Base-by-base conservation (phyloP, 345 rosid species). In the Aquilaria yunnanensis region DNA sequence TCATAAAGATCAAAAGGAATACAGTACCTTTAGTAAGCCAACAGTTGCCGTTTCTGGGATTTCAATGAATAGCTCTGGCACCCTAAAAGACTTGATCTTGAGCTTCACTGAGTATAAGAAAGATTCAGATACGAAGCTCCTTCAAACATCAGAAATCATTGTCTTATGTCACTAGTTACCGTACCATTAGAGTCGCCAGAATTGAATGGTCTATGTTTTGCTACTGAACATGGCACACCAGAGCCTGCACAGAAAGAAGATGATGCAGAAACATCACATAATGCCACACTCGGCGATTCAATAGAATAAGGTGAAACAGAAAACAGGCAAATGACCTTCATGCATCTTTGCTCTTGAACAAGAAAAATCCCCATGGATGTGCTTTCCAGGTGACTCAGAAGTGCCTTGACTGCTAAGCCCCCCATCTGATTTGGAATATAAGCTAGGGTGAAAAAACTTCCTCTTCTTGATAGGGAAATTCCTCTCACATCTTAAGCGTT, bases 61-160 rank as follows among this genome's bases (percentile, higher is more conserved):
- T 75, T 91, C 96, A 68, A 94, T 80, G 70, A 87, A 79, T 47
- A 94, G 87, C 77, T 94, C 97, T 5, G 99, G 99, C 70, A 94
- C 96, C 63, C 75, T 77, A 68, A 94, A 91, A 54, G 99, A 94
- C 74, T 89, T 84, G 78, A 94, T 94, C 80, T 90, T 84, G 67
- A 94, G 86, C 76, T 88, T 94, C 83, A 90, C 99, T 90, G 89
- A 51, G 74, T 63, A 72, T 68, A 70, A 49, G 8, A 72, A 57
- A 70, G 73, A 61, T 60, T 64, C 70, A n/a, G 51, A 72, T 9
- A 37, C 74, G 59, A 76, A 73, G 71, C 70, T 48, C 55, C 64
- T 69, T 64, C 47, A 72, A 59, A 58, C 70, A 64, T 52, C 73
- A 67, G 32, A 69, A 63, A 78, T 23, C 23, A 23, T 23, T 23